phyloP scores from a whole-genome alignment of 2,329 filamentous ascomycete genomes.

The Nemania serpens region DNA sequence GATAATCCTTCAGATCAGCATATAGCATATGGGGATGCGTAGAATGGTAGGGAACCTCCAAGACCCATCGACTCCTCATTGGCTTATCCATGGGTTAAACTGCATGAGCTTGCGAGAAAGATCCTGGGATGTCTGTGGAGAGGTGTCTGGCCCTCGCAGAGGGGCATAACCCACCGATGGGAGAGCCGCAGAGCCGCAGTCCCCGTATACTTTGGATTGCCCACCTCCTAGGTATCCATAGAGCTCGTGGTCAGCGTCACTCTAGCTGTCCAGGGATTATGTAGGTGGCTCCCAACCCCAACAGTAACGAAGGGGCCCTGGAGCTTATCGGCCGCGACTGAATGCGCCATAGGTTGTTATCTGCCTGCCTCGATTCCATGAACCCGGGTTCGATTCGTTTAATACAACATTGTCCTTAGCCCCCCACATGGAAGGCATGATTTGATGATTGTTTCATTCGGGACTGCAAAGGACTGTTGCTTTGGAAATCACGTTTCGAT shows the following conservation, averaged over 20 bases:
- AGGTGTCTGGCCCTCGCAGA: constrained; percentile 16
- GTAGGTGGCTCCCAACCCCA: not conserved
- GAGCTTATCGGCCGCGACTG: constrained; percentile 10
- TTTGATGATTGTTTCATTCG: constrained; percentile 43
- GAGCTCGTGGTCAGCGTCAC: constrained; percentile 11
- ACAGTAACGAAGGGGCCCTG: not conserved
- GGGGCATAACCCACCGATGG: constrained; percentile 6
- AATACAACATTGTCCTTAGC: constrained; percentile 27
- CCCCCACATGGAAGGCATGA: constrained; percentile 7
- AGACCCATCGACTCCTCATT: constrained; percentile 12
- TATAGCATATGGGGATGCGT: constrained; percentile 15
- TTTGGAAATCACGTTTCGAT: constrained; percentile 67
- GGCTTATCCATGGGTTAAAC: constrained; percentile 5
- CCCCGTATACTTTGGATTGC: constrained; percentile 9
- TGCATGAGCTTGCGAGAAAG: constrained; percentile 8
- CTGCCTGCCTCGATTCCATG: constrained; percentile 6
- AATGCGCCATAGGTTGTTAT: constrained; percentile 7
- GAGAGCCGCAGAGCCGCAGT: constrained; percentile 24
- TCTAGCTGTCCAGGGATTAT: constrained; percentile 4
- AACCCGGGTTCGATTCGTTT: constrained; percentile 29
- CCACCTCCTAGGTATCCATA: constrained; percentile 4
- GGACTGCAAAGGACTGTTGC: constrained; percentile 66
- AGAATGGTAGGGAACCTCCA: constrained; percentile 8
- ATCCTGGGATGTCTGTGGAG: constrained; percentile 6
- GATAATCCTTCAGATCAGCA: constrained; percentile 23